These are phyloP conservation scores for Scleromitrula shiraiana DNA, from an alignment of 2,329 filamentous ascomycete genomes.

Conservation along the genomic window DNA sequence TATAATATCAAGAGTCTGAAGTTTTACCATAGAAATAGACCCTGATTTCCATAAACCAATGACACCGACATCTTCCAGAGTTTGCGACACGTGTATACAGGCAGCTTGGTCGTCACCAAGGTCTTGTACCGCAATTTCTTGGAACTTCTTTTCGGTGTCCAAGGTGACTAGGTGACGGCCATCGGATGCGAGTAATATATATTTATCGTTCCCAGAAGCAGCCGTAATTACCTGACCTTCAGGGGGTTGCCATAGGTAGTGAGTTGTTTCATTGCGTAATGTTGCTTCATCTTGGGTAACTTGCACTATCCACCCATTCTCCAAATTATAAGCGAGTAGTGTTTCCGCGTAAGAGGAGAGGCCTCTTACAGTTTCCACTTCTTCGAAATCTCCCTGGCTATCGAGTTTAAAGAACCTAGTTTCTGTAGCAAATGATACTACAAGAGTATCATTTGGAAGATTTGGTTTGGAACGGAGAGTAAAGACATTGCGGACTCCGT, in stretches of 20 bases:
- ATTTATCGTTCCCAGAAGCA: constrained; percentile 64
- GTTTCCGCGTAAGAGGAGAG: constrained; percentile 64
- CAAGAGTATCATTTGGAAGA: constrained; percentile 55
- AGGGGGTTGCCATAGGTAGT: constrained; percentile 49
- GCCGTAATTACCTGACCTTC: constrained; percentile 58
- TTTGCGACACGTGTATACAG: constrained; percentile 67
- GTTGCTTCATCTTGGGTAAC: constrained; percentile 59
- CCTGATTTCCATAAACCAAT: constrained; percentile 86
- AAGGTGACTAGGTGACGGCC: constrained; percentile 67
- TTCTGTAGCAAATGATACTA: constrained; percentile 76
- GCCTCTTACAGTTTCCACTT: constrained; percentile 68
- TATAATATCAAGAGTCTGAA: constrained; percentile 57
- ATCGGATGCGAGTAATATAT: constrained; percentile 65
- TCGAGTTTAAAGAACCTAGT: constrained; percentile 78
- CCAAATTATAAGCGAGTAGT: constrained; percentile 59
- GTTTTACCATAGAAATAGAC: constrained; percentile 63
- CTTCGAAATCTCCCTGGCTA: constrained; percentile 70
- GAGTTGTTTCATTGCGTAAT: constrained; percentile 56
- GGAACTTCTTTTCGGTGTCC: constrained; percentile 46
- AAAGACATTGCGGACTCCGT: constrained; percentile 66
- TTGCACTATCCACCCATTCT: constrained; percentile 60
- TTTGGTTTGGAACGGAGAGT: constrained; percentile 48
- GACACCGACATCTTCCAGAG: constrained; percentile 59
- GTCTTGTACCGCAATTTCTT: constrained; percentile 49
- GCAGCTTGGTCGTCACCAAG: constrained; percentile 71